Conservation (phyloP, 208 protist genomes). For the Leishmania guyanensis region DNA sequence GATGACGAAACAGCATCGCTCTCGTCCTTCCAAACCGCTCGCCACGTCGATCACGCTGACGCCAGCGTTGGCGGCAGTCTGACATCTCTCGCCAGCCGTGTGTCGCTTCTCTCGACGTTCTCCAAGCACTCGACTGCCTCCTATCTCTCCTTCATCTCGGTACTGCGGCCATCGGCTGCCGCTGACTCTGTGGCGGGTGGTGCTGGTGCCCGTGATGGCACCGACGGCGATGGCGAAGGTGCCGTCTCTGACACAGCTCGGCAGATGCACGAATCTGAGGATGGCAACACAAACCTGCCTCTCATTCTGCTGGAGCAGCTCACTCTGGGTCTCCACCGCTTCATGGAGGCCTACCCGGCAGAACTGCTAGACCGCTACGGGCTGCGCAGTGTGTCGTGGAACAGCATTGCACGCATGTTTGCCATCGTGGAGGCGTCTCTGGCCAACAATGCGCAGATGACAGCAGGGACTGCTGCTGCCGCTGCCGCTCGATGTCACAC, state of each 20-base stretch:
- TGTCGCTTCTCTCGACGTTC: conserved; percentile 83
- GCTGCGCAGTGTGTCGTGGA: conserved; percentile 68
- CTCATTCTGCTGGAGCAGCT: conserved; percentile 89
- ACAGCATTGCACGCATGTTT: conserved; percentile 67
- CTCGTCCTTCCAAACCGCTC: conserved; percentile 17
- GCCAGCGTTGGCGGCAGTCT: conserved; percentile 26
- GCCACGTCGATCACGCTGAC: conserved; percentile 1
- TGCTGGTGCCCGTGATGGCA: conserved; percentile 1
- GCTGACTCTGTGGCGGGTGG: not conserved
- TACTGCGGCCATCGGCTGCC: conserved; percentile 54
- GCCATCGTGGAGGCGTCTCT: conserved; percentile 56
- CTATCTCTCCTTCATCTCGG: conserved; percentile 81
- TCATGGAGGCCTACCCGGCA: conserved; percentile 48
- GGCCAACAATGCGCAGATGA: not conserved
- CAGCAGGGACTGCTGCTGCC: not conserved
- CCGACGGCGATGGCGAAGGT: conserved; percentile 6
- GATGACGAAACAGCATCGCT: conserved; percentile 23
- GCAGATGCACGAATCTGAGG: conserved; percentile 74
- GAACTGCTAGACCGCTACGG: conserved; percentile 49
- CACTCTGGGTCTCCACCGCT: conserved; percentile 59
- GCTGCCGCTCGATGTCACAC: not conserved
- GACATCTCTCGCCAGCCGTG: conserved; percentile 65
- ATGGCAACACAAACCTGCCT: conserved; percentile 89
- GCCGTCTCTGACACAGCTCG: conserved; percentile 6
- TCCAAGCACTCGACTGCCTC: conserved; percentile 71